phyloP scores from a whole-genome alignment of 2,329 filamentous ascomycete genomes.

The Ustulina deusta region DNA sequence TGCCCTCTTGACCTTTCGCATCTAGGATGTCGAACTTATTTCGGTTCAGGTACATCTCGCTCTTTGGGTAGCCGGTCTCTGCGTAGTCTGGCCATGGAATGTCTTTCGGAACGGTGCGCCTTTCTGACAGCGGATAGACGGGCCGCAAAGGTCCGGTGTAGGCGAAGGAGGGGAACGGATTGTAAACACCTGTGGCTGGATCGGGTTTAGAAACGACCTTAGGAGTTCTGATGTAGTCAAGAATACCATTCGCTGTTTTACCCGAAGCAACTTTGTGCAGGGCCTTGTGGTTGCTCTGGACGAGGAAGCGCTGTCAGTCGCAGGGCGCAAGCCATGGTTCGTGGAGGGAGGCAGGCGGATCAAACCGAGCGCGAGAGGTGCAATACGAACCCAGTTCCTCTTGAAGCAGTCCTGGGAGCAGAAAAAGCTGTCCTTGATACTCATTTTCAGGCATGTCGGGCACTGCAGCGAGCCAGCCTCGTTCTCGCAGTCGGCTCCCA shows the following conservation, averaged over 20 bases:
- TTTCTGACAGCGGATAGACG: slow-evolving; percentile 84
- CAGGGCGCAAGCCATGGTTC: slow-evolving; percentile 14
- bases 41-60: slow-evolving; percentile 71
- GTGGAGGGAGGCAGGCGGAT: slow-evolving; percentile 17
- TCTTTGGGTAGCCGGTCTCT: slow-evolving; percentile 79
- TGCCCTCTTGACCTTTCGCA: slow-evolving; percentile 82
- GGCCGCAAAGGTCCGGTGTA: slow-evolving; percentile 87
- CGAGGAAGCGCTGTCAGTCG: slow-evolving; percentile 12
- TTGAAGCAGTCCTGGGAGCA: slow-evolving; percentile 99
- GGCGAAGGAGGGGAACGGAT: slow-evolving; percentile 89
- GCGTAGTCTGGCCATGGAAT: slow-evolving; percentile 92
- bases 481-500: slow-evolving; percentile 86
- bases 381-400: slow-evolving; percentile 86
- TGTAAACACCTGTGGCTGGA: slow-evolving; percentile 89
- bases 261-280: slow-evolving; percentile 77
- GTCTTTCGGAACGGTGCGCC: slow-evolving; percentile 78
- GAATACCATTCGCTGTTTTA: slow-evolving; percentile 69
- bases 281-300: slow-evolving; percentile 82
- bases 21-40: slow-evolving; percentile 88
- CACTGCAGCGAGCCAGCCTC: slow-evolving; percentile 89
- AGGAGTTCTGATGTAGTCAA: slow-evolving; percentile 79
- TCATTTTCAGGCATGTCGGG: slow-evolving; percentile 92
- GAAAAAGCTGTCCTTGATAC: slow-evolving; percentile 90
- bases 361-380: background rate
- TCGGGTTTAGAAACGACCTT: slow-evolving; percentile 91